phyloP scores from a whole-genome alignment of 805 yeast species.

The Suhomyces kilbournensis region DNA sequence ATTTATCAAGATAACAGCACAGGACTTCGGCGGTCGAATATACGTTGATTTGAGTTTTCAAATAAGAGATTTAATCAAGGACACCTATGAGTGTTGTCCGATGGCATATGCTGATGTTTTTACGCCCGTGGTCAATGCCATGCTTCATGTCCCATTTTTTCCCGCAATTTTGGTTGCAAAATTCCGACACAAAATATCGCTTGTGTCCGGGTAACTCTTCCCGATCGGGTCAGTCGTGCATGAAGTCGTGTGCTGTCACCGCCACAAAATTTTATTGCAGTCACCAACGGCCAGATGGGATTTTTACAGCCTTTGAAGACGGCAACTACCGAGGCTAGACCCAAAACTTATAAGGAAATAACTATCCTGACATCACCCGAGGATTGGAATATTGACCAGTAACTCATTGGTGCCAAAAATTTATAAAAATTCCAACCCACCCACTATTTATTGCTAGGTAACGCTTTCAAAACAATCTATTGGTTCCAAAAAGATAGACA shows the following conservation, averaged over 20 bases:
- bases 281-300: conserved; percentile 7
- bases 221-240: conserved; percentile 3
- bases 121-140: not conserved
- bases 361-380: not conserved
- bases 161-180: conserved; percentile 3
- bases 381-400: not conserved
- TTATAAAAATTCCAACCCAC: not conserved
- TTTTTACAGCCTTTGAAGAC: conserved; percentile 3
- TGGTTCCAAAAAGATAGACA: not conserved
- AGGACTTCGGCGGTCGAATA: not conserved
- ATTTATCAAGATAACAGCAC: not conserved
- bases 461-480: not conserved
- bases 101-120: not conserved
- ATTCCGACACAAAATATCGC: not conserved
- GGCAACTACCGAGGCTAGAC: not conserved
- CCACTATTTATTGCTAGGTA: not conserved
- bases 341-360: not conserved
- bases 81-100: not conserved
- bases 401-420: not conserved
- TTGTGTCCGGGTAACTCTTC: conserved; percentile 1
- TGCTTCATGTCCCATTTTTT: not conserved
- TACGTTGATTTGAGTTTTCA: too few species aligned
- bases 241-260: conserved; percentile 1
- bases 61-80: not conserved
- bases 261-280: conserved; percentile 8